A percentile compares a stretch with the other conserved stretches of the same genome.
Conservation (phyloP, 306 rosid species). For the Cyclanthera cordifolia region DNA sequence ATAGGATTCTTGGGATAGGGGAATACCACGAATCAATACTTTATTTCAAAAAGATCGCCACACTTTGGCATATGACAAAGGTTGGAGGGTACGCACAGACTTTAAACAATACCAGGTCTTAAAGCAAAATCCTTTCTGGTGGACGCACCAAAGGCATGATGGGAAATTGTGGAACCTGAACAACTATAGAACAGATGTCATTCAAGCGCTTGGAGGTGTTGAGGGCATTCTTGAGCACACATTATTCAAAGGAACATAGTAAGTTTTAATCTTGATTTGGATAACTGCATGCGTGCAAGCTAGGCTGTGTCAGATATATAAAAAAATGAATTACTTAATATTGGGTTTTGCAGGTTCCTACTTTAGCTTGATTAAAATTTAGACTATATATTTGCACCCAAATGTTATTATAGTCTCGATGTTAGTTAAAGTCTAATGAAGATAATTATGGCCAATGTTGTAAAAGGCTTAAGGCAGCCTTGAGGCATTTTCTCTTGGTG, state of each 20-base stretch:
- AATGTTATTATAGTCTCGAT: neutral
- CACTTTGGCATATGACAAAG: conserved; percentile 97
- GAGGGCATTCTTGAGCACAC: conserved; percentile 99
- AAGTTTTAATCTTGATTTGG: conserved; percentile 21
- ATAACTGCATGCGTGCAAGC: neutral
- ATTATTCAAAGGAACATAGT: conserved; percentile 97
- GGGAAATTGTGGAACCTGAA: conserved; percentile 97
- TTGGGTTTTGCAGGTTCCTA: neutral
- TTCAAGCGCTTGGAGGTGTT: conserved; percentile 99
- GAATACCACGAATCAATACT: conserved; percentile 98
- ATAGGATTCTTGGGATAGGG: conserved; percentile 99
- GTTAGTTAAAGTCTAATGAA: neutral
- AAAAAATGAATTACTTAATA: no score
- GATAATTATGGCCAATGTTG: no score
- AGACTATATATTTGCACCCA: neutral
- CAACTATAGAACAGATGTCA: conserved; percentile 95
- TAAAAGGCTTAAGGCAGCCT: no score
- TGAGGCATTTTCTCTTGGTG: no score
- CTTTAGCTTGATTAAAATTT: neutral
- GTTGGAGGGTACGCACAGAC: conserved; percentile 99
- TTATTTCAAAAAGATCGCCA: conserved; percentile 95
- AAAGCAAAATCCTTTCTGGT: conserved; percentile 98
- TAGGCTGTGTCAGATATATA: no score
- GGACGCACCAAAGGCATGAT: conserved; percentile 99
- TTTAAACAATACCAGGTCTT: conserved; percentile 96